These are phyloP conservation scores for Voacanga thouarsii DNA, from an alignment of 257 asterid species.

Conservation along the genomic window DNA sequence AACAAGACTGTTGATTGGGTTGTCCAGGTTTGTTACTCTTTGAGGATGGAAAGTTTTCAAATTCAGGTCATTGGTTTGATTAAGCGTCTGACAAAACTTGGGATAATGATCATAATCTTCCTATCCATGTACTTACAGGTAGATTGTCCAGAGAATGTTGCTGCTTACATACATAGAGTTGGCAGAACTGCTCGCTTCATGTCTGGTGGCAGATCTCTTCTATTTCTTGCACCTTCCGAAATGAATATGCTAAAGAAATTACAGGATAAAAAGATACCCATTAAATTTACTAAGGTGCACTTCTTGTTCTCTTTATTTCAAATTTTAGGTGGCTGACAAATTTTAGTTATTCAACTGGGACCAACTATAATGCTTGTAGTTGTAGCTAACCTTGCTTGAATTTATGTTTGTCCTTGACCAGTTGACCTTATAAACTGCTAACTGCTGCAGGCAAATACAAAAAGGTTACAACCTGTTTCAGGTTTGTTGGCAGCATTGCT, in stretches of 20 bases:
- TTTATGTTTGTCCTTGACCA: background rate
- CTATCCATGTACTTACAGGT: conserved; percentile 42
- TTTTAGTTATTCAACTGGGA: background rate
- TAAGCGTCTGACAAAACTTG: background rate
- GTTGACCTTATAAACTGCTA: background rate
- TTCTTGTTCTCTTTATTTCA: background rate
- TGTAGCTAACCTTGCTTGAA: background rate
- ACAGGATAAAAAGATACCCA: conserved; percentile 77
- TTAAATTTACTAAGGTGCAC: conserved; percentile 59
- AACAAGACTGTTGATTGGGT: conserved; percentile 94
- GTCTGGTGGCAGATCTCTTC: conserved; percentile 79
- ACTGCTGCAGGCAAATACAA: conserved; percentile 58
- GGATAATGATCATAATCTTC: background rate
- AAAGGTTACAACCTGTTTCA: conserved; percentile 74
- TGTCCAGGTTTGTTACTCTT: conserved; percentile 65
- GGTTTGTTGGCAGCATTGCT: conserved; percentile 74
- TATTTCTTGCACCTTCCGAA: conserved; percentile 84
- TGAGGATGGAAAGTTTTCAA: background rate
- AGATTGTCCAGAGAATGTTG: conserved; percentile 94
- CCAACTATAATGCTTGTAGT: background rate
- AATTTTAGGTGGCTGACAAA: background rate
- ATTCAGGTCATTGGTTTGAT: conserved; percentile 5
- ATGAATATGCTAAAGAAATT: conserved; percentile 73
- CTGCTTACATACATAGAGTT: conserved; percentile 91
- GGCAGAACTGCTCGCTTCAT: conserved; percentile 97